Evolutionary conservation across 2,329 filamentous ascomycete species (phyloP), one percentile per base, ranked within the genome.

Genomic region (Aureobasidium sp.): DNA sequence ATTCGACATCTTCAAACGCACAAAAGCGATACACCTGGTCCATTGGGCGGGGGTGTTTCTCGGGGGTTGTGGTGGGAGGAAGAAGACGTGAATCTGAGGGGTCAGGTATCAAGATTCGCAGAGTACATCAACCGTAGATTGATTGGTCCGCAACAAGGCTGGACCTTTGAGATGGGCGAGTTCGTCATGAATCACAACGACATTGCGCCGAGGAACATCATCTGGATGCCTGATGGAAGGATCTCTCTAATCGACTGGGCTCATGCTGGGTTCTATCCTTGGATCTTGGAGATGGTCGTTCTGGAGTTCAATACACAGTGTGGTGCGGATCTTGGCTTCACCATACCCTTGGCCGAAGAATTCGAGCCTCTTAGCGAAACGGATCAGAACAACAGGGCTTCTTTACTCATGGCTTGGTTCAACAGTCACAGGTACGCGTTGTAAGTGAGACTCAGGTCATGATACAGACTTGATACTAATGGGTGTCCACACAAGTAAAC

Each of bases 121-220:
- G 12, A 27, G 12, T 46, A 46, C 8, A 26, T 46, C 10, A 4
- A 13, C 1, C 10, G 12, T 15, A 46, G 42, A 15, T 7, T 46
- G 42, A 5, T 27, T 0, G 42, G 42, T 6, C 6, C 9, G 13
- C 84, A 39, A 76, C 71, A 26, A 62, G 48, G 29, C 5, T 23
- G 29, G 48, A 10, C 12, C 17, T 2, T 57, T 17, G 29, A 23
- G 2, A 15, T 34, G 13, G 29, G 20, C 7, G 53, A 67, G 36
- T 58, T 59, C 29, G 64, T 66, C n/a, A 37, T 66, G 7, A 66
- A 64, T 17, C 64, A 67, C 56, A 60, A 64, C 27, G 64, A 67
- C 34, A 64, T 67, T 41, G 64, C 64, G 7, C 65, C 65, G 17
- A 59, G 64, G 34, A 67, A 67, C 41, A 56, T 66, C 41, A 47